phyloP scores from a whole-genome alignment of 2,329 filamentous ascomycete genomes.

The Colletotrichum plurivorum region DNA sequence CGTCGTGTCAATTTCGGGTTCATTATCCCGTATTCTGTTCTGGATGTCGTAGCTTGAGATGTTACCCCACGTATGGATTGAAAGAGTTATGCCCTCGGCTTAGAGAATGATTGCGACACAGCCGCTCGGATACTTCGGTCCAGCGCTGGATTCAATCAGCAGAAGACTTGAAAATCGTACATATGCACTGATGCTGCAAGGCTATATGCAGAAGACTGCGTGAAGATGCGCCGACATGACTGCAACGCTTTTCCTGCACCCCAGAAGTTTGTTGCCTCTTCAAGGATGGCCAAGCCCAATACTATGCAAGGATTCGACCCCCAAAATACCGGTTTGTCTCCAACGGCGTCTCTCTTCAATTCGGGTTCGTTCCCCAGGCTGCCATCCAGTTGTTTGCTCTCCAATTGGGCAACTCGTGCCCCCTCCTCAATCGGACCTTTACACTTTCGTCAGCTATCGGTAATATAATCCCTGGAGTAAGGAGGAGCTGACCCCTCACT shows the following conservation, averaged over 20 bases:
- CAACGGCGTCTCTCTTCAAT: not conserved
- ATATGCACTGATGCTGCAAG: too few species aligned
- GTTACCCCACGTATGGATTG: too few species aligned
- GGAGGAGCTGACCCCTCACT: slow-evolving; percentile 30
- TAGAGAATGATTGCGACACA: too few species aligned
- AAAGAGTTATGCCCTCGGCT: too few species aligned
- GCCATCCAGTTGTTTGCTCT: not conserved
- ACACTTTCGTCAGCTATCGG: slow-evolving; percentile 20
- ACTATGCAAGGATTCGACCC: not conserved
- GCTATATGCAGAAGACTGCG: too few species aligned
- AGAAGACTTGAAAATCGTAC: too few species aligned
- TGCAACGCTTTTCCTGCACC: not conserved
- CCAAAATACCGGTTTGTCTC: not conserved
- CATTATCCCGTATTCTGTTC: too few species aligned
- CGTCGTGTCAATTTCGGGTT: too few species aligned
- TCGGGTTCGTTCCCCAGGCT: slow-evolving; percentile 22
- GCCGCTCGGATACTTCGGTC: too few species aligned
- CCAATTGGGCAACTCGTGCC: not conserved
- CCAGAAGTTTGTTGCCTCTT: slow-evolving; percentile 21
- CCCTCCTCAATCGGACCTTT: slow-evolving; percentile 16
- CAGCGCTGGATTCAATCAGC: too few species aligned
- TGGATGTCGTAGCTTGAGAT: too few species aligned
- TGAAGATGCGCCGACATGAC: too few species aligned
- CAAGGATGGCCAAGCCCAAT: not conserved
- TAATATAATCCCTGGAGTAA: not conserved